Evolutionary conservation across 2,329 filamentous ascomycete genomes (phyloP).

Genomic region (Fusarium circinatum): DNA sequence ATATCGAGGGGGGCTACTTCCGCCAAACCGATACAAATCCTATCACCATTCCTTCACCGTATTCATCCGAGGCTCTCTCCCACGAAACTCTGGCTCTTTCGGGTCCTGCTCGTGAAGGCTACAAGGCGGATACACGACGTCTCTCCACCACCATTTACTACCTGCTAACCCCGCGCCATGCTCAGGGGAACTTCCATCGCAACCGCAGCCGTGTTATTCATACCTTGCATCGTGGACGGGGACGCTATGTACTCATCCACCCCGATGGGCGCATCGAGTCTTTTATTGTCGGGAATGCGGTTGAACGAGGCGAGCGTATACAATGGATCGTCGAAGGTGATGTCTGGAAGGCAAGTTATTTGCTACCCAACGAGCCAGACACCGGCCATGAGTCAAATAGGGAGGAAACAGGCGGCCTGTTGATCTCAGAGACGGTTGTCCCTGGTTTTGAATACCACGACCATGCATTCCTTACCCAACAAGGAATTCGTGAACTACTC

Average conservation of each 20-base stretch:
- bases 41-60: constrained; percentile 61
- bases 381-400: constrained; percentile 43
- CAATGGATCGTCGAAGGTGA: constrained; percentile 77
- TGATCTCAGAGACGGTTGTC: constrained; percentile 75
- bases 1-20: constrained; percentile 74
- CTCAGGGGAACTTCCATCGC: constrained; percentile 70
- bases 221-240: constrained; percentile 71
- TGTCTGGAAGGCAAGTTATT: constrained; percentile 72
- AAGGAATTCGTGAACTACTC: constrained; percentile 63
- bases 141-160: constrained; percentile 73
- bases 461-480: constrained; percentile 70
- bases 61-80: constrained; percentile 49
- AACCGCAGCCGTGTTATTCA: constrained; percentile 72
- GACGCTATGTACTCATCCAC: constrained; percentile 72
- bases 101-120: constrained; percentile 47
- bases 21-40: constrained; percentile 67
- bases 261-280: constrained; percentile 67
- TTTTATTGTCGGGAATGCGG: constrained; percentile 70
- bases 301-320: constrained; percentile 67
- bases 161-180: constrained; percentile 65
- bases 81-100: constrained; percentile 49
- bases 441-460: constrained; percentile 75
- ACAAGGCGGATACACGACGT: constrained; percentile 56
- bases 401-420: constrained; percentile 58
- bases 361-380: constrained; percentile 52